phyloP scores from a whole-genome alignment of 106 monocot species.

The Chionographis japonica region DNA sequence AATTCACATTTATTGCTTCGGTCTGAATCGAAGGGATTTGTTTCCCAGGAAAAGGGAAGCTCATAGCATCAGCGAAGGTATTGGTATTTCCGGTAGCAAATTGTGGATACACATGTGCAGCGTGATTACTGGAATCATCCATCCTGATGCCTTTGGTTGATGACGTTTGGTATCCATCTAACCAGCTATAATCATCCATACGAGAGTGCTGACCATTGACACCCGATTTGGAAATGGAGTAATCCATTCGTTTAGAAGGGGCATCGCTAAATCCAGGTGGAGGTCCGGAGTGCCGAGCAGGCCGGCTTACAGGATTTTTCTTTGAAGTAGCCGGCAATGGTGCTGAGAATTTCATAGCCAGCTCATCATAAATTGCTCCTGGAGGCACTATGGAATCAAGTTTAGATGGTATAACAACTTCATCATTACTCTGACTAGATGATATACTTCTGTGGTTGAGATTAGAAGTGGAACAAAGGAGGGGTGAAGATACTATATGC shows the following conservation, averaged over 20 bases:
- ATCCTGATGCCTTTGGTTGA: conserved; percentile 10
- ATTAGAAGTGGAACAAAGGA: conserved; percentile 9
- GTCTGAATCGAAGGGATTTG: conserved; percentile 35
- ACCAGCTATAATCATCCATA: conserved; percentile 82
- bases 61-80: conserved; percentile 20
- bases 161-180: conserved; percentile 69
- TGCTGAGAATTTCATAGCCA: conserved; percentile 21
- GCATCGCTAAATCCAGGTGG: conserved; percentile 81
- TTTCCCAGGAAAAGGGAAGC: conserved; percentile 75
- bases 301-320: conserved; percentile 79
- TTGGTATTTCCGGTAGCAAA: conserved; percentile 7
- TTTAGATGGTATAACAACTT: conserved; percentile 39
- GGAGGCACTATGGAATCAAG: conserved; percentile 34
- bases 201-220: conserved; percentile 21
- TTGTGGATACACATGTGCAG: conserved; percentile 7
- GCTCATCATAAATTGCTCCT: conserved; percentile 22
- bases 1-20: conserved; percentile 21
- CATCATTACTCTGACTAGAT: conserved; percentile 14
- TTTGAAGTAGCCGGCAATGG: conserved; percentile 20
- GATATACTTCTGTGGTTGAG: neutral
- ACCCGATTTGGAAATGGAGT: conserved; percentile 2
- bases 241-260: conserved; percentile 32
- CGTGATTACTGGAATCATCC: conserved; percentile 21
- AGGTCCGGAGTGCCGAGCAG: conserved; percentile 70
- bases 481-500: conserved; percentile 10